Evolutionary conservation across 2,329 filamentous ascomycete species (phyloP), one percentile per base, ranked within the genome.

Genomic region (Hypoxylon sp.): DNA sequence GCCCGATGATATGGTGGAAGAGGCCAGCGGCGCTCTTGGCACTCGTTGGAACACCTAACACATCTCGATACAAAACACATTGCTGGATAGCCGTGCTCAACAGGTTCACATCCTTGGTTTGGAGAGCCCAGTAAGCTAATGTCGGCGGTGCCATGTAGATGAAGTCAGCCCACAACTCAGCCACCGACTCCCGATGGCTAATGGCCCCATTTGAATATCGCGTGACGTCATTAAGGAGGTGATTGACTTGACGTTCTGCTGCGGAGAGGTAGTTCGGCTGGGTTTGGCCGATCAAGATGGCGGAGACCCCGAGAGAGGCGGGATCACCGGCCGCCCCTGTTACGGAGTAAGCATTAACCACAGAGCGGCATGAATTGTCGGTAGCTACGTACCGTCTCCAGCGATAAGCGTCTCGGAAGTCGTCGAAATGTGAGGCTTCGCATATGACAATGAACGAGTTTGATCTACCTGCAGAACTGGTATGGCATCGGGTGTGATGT

Each of bases 131-230:
- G 69, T 82, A 84, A 2, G 82, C 82, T 16, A 84, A 73, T 43
- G 81, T 81, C 1, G 84, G 83, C n/a, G 83, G 82, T 1, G 78
- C 79, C 83, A 84, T 85, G 69, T 81, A 82, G 5, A 84, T 62
- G 67, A 80, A 83, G 70, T 85, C 84, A 12, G 82, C 78, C 81
- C 83, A 84, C 8, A 84, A 74, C 61, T 84, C 81, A 3, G 79
- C 68, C 5, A 76, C 74, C 14, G 78, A 75, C 23, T 78, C 73
- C 25, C 82, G 78, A 67, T 86, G 83, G 48, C 80, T 83, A 51
- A 85, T 83, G 1, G 83, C 83, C 29, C 80, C 81, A 59, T 84
- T 83, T 14, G 72, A 50, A 70, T 78, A 83, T 48, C 79, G 76
- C 6, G 81, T 80, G 3, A 80, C 80, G 14, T 63, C 63, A 3